These are phyloP conservation scores for Colletotrichum trifolii DNA, from an alignment of 2,329 filamentous ascomycete species.

Conservation along the genomic window DNA sequence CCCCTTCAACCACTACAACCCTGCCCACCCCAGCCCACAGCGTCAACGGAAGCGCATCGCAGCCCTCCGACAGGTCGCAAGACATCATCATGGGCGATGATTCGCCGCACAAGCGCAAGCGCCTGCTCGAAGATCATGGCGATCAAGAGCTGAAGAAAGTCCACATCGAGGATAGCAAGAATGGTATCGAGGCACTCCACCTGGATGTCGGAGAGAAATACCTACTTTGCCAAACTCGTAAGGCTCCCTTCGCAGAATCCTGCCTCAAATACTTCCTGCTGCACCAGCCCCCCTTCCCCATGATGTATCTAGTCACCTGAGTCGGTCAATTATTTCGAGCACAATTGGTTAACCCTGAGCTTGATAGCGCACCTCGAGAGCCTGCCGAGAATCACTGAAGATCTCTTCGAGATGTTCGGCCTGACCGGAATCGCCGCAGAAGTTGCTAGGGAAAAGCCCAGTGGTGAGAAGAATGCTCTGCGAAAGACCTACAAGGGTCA, in stretches of 20 bases:
- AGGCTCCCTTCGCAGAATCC: constrained; percentile 61
- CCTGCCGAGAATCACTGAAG: constrained; percentile 61
- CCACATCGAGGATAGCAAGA: constrained; percentile 69
- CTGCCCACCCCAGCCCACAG: constrained; percentile 73
- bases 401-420: constrained; percentile 69
- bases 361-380: constrained; percentile 61
- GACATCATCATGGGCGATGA: constrained; percentile 61
- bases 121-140: constrained; percentile 65
- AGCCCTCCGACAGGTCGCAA: constrained; percentile 54
- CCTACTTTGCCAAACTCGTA: constrained; percentile 74
- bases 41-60: constrained; percentile 65
- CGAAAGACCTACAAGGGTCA: constrained; percentile 77
- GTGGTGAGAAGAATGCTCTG: constrained; percentile 74
- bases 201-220: constrained; percentile 75
- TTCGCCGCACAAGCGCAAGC: constrained; percentile 71
- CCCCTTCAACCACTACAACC: constrained; percentile 62
- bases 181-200: constrained; percentile 73
- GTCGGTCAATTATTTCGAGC: constrained; percentile 41
- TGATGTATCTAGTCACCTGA: constrained; percentile 27
- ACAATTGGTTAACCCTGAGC: constrained; percentile 57
- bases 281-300: constrained; percentile 5
- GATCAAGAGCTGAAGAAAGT: constrained; percentile 70
- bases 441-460: constrained; percentile 71
- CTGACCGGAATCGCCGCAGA: constrained; percentile 67
- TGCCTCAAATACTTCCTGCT: constrained; percentile 35